Evolutionary conservation across 306 rosid species (phyloP), one percentile per base, ranked within the genome.

Genomic region (Geum urbanum): DNA sequence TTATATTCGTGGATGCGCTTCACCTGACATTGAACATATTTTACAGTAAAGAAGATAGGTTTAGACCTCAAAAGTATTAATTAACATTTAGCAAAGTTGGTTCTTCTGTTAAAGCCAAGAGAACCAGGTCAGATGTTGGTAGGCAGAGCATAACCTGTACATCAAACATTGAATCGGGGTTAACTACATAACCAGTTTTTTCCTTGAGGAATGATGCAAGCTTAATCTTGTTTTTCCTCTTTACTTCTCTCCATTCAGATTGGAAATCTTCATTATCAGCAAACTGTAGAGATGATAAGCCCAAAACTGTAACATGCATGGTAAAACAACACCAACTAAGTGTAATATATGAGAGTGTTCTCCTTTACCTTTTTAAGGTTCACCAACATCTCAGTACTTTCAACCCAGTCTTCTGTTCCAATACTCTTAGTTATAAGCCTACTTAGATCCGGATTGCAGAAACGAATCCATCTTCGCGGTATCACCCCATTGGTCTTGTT

Each of bases 1-100:
- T 94, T 94, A 79, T 94, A 94, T 76, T 94, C 97, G 75, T 94
- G 98, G 79, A 94, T 90, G 81, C 98, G 92, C 86, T 94, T 94
- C 80, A 94, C 98, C 98, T 94, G 70, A 67, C 18, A 58, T 58
- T 55, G 39, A 15, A 55, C 11, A 55, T 9, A 55, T 22, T 10
- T 22, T 4, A 55, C 15, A n/a, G n/a, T n/a, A n/a, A n/a, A n/a
- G n/a, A n/a, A n/a, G n/a, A n/a, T n/a, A n/a, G n/a, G n/a, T n/a
- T n/a, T 7, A n/a, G 14, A 62, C n/a, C 48, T 62, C 32, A 4
- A 4, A 40, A 40, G 67, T 39, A n/a, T n/a, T 55, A 10, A 12
- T n/a, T n/a, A n/a, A n/a, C 43, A 58, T 24, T 8, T 58, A 20
- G 16, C 15, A 55, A 8, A 56, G 2, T 12, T 22, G 6, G 41